Percentiles rank a stretch among this genome's conserved stretches.
These are phyloP conservation scores for Acanthamoeba quina DNA, from an alignment of 208 protist genomes.

Conservation along the genomic window DNA sequence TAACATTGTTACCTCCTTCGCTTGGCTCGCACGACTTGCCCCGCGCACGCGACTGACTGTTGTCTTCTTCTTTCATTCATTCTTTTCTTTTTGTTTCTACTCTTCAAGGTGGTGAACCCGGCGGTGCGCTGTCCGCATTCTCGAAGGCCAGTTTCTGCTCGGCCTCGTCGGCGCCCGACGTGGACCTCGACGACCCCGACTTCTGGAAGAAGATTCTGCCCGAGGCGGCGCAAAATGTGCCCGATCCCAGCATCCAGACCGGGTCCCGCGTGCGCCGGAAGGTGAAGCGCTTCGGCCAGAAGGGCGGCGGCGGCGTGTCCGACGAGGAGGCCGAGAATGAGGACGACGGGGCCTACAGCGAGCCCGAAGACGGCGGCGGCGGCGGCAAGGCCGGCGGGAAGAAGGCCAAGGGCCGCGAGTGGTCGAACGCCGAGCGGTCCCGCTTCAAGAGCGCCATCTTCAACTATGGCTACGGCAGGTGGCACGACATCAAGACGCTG, in stretches of 20 bases:
- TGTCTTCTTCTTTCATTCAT: too few species aligned
- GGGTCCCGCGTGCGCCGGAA: neutral
- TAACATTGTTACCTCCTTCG: too few species aligned
- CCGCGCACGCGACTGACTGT: too few species aligned
- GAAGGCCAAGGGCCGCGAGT: constrained; percentile 6
- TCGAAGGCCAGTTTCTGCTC: constrained; percentile 74
- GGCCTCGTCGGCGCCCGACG: constrained; percentile 21
- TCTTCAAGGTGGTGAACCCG: neutral
- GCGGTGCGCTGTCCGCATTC: constrained; percentile 46
- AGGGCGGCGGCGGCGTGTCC: neutral
- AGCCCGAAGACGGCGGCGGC: neutral
- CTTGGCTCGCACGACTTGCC: neutral
- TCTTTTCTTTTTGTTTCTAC: too few species aligned
- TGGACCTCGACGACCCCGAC: constrained; percentile 88
- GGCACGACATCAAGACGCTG: constrained; percentile 32
- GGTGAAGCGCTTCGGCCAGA: constrained; percentile 23
- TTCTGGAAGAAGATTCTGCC: constrained; percentile 89
- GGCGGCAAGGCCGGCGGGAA: neutral
- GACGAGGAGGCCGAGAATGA: constrained; percentile 21
- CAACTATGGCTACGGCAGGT: constrained; percentile 32
- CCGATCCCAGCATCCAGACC: constrained; percentile 9
- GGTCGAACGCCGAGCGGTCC: constrained; percentile 69
- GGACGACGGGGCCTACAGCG: neutral
- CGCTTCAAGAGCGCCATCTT: constrained; percentile 75
- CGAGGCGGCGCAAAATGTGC: constrained; percentile 47